Evolutionary conservation across 2,329 filamentous ascomycete genomes (phyloP).

Genomic region (Colletotrichum cordylinicola): DNA sequence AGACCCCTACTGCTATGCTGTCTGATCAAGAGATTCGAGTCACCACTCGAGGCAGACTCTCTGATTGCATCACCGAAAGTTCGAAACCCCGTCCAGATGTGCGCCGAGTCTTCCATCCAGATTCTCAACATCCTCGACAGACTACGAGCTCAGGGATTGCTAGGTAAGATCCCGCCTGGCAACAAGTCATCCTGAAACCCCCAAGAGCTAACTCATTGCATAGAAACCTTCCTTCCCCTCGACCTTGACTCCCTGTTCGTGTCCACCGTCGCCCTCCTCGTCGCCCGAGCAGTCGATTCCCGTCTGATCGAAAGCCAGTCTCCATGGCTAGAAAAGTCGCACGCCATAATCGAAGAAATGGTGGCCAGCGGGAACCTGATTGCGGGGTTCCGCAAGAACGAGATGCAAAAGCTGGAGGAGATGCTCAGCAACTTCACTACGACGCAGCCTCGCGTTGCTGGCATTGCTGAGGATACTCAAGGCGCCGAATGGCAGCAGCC

Average conservation of each 20-base stretch:
- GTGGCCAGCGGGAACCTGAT: slow-evolving; percentile 49
- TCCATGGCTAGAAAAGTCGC: slow-evolving; percentile 46
- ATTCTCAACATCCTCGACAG: slow-evolving; percentile 44
- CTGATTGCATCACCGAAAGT: slow-evolving; percentile 44
- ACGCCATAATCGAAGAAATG: slow-evolving; percentile 52
- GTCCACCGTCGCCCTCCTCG: slow-evolving; percentile 45
- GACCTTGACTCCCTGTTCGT: slow-evolving; percentile 51
- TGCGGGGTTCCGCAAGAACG: slow-evolving; percentile 47
- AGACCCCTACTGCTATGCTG: slow-evolving; percentile 35
- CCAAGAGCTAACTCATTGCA: neutral
- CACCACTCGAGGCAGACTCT: slow-evolving; percentile 21
- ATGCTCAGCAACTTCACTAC: slow-evolving; percentile 31
- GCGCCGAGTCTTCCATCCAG: slow-evolving; percentile 37
- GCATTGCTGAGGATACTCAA: neutral
- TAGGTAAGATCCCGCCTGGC: slow-evolving; percentile 39
- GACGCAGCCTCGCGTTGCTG: neutral
- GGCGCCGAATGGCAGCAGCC: neutral
- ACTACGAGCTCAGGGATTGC: slow-evolving; percentile 49
- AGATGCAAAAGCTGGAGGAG: slow-evolving; percentile 50
- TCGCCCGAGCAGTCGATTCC: slow-evolving; percentile 41
- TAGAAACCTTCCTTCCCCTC: slow-evolving; percentile 50
- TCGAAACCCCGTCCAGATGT: slow-evolving; percentile 38
- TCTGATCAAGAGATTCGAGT: slow-evolving; percentile 35
- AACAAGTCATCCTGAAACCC: neutral
- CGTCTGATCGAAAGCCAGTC: slow-evolving; percentile 38